Conservation (phyloP, 495 filamentous ascomycete genomes). For the Penicillium egyptiacum region DNA sequence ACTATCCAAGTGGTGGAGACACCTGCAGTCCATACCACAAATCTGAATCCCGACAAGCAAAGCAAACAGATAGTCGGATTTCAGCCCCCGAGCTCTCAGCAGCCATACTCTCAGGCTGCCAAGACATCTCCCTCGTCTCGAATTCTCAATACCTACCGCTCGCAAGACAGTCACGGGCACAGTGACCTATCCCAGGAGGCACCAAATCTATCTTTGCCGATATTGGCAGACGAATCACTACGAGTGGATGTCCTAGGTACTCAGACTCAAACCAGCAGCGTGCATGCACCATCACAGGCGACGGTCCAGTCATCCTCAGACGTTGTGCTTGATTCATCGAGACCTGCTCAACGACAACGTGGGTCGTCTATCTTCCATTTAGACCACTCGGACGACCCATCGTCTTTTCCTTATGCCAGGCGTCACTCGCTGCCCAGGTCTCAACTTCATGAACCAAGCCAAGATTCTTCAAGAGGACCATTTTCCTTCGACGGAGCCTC, state of each 20-base stretch:
- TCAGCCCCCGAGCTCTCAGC: conserved; percentile 6
- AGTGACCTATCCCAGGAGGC: conserved; percentile 24
- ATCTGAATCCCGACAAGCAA: conserved; percentile 8
- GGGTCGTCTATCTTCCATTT: conserved; percentile 11
- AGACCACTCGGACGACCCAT: conserved; percentile 16
- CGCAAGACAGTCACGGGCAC: conserved; percentile 24
- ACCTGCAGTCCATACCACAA: conserved; percentile 23
- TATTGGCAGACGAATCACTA: conserved; percentile 4
- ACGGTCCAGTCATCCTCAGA: conserved; percentile 19
- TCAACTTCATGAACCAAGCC: conserved; percentile 10
- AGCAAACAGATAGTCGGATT: conserved; percentile 1
- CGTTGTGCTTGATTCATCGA: conserved; percentile 32
- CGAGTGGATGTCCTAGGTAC: conserved; percentile 27
- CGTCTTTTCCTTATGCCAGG: conserved; percentile 21
- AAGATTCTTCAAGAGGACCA: conserved; percentile 1
- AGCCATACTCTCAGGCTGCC: conserved; percentile 27
- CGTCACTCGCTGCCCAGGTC: conserved; percentile 21
- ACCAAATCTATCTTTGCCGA: conserved; percentile 10
- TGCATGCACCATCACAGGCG: conserved; percentile 18
- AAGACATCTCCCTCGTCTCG: conserved; percentile 43
- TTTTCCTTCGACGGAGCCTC: conserved; percentile 8
- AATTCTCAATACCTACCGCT: conserved; percentile 36
- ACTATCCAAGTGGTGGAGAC: conserved; percentile 43
- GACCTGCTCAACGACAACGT: conserved; percentile 18
- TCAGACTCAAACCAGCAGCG: conserved; percentile 25